Percentiles rank a stretch among this genome's conserved stretches.
phyloP scores from a whole-genome alignment of 2,329 filamentous ascomycete genomes.

The Geosmithia putterillii region DNA sequence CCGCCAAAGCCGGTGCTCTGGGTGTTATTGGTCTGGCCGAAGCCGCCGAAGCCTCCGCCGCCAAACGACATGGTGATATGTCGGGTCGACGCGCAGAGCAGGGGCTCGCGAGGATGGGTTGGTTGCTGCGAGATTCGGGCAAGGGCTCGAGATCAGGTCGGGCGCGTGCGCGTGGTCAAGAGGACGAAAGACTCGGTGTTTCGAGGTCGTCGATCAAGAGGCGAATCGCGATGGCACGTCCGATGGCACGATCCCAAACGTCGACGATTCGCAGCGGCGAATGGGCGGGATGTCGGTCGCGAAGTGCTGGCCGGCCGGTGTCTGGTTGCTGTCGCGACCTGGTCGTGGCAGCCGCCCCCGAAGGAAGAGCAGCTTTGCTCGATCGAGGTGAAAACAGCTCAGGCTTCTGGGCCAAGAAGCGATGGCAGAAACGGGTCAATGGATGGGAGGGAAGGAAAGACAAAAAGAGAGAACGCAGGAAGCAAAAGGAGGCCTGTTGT shows the following conservation, averaged over 20 bases:
- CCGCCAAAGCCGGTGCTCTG: slow-evolving; percentile 41
- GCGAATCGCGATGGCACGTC: neutral
- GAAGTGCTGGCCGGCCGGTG: too few relatives aligned
- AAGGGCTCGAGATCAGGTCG: too few relatives aligned
- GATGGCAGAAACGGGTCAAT: neutral
- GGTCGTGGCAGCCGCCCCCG: neutral
- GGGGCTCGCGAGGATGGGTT: neutral
- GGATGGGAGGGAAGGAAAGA: neutral
- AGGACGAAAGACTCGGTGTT: neutral
- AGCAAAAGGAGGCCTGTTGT: neutral
- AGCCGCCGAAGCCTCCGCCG: slow-evolving; percentile 40
- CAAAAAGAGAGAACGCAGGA: neutral
- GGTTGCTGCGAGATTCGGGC: too few relatives aligned
- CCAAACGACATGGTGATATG: slow-evolving; percentile 42
- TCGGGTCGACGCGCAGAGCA: slow-evolving; percentile 1
- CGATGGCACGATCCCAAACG: neutral
- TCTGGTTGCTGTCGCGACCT: neutral
- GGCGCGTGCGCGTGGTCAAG: too few relatives aligned
- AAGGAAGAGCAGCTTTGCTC: neutral
- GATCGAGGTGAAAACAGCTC: neutral
- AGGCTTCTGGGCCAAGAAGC: neutral
- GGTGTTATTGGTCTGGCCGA: slow-evolving; percentile 47
- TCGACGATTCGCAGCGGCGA: neutral
- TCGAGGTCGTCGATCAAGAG: neutral
- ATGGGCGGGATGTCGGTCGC: too few relatives aligned